Percentiles rank a stretch among this genome's conserved stretches.
Evolutionary conservation across 805 yeast genomes (phyloP).

Genomic region (Kuraishia cidri): DNA sequence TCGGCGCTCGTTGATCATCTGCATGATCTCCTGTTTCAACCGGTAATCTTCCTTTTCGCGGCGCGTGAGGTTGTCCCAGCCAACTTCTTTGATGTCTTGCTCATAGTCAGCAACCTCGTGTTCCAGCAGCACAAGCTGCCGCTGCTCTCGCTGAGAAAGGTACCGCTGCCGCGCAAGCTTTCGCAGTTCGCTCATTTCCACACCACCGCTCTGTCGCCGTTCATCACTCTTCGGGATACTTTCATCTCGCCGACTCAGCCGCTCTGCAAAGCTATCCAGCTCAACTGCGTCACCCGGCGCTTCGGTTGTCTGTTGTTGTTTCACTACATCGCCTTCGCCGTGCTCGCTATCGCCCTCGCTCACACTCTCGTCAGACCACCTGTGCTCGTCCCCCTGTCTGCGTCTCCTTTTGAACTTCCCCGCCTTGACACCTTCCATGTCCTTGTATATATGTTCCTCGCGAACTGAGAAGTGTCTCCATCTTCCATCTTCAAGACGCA

Average conservation of each 20-base stretch:
- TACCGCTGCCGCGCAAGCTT: slow-evolving; percentile 39
- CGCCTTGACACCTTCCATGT: too few relatives aligned
- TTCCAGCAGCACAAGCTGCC: slow-evolving; percentile 30
- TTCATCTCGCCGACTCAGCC: not conserved
- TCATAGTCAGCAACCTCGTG: slow-evolving; percentile 41
- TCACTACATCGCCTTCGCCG: not conserved
- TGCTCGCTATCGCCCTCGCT: not conserved
- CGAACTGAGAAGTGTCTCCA: too few relatives aligned
- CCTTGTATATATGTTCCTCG: too few relatives aligned
- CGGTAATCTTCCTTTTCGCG: slow-evolving; percentile 42
- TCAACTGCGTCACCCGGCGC: not conserved
- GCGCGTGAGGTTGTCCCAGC: slow-evolving; percentile 42
- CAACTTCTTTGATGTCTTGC: slow-evolving; percentile 36
- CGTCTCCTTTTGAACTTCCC: too few relatives aligned
- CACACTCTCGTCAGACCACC: slow-evolving; percentile 3
- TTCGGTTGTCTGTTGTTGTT: too few relatives aligned
- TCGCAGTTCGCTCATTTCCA: slow-evolving; percentile 24
- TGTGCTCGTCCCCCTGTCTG: too few relatives aligned
- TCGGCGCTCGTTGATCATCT: slow-evolving; percentile 29
- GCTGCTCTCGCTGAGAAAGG: slow-evolving; percentile 36
- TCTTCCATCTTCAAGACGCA: too few relatives aligned
- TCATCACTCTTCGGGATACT: not conserved
- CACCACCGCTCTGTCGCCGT: not conserved
- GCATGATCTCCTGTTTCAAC: slow-evolving; percentile 39
- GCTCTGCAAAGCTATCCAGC: not conserved